Conservation (phyloP, 202 grass and related monocot species). For the Zoysia matrella region DNA sequence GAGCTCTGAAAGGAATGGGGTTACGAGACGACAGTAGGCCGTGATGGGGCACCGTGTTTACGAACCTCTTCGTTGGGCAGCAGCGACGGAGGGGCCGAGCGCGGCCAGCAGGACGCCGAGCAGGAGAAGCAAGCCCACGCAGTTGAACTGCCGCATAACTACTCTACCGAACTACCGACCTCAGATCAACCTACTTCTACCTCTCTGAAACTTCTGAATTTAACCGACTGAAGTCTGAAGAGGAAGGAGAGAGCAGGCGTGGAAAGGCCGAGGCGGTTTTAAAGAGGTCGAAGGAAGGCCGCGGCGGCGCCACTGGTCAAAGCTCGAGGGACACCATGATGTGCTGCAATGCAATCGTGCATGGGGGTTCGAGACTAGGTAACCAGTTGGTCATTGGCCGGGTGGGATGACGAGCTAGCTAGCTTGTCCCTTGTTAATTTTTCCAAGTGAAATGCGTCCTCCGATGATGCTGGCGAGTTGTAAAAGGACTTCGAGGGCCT, state of each 20-base stretch:
- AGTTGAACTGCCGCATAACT: slow-evolving; percentile 44
- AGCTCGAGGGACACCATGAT: slow-evolving; percentile 19
- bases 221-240: neutral
- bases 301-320: slow-evolving; percentile 49
- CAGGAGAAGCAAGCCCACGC: slow-evolving; percentile 18
- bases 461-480: slow-evolving; percentile 31
- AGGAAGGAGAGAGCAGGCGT: neutral
- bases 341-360: neutral
- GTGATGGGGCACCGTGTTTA: neutral
- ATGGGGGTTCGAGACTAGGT: slow-evolving; percentile 1
- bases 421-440: slow-evolving; percentile 28
- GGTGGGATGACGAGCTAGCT: neutral
- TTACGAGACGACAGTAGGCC: neutral
- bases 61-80: slow-evolving; percentile 44
- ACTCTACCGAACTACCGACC: neutral
- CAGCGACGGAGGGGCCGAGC: slow-evolving; percentile 29
- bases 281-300: neutral
- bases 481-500: slow-evolving; percentile 7
- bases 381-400: slow-evolving; percentile 37
- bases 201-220: slow-evolving; percentile 12
- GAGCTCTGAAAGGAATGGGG: neutral
- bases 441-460: slow-evolving; percentile 32
- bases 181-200: no score
- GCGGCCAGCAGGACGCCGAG: slow-evolving; percentile 5
- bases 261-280: slow-evolving; percentile 23